Evolutionary conservation across 163 green algal genomes (phyloP), one percentile per base, ranked within the genome.

Genomic region (Volvox carteri): DNA sequence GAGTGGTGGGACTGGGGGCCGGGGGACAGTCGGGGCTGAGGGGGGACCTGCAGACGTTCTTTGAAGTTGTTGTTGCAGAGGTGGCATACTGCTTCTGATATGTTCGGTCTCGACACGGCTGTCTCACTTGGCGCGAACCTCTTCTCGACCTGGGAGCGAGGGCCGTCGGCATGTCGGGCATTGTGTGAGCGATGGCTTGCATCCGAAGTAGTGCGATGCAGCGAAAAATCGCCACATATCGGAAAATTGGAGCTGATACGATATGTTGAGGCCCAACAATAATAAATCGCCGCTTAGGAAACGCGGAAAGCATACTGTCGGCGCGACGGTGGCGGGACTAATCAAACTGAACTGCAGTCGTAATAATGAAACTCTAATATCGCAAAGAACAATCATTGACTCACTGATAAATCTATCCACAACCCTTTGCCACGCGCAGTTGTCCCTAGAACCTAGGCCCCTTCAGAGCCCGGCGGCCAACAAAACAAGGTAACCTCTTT

Each of bases 241-340:
- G n/a, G n/a, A n/a, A n/a, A n/a, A n/a, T n/a, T n/a, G n/a, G n/a
- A n/a, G n/a, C n/a, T n/a, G n/a, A n/a, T n/a, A n/a, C n/a, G n/a
- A n/a, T n/a, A n/a, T n/a, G n/a, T n/a, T n/a, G n/a, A n/a, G n/a
- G n/a, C n/a, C 6, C 54, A 65, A 65, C 54, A 65, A 65, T 65
- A 12, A 65, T 23, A 65, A 19, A 65, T 65, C 8, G 54, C 54
- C 28, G 54, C 28, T 4, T 23, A 11, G 54, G 4, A 65, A 12
- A 65, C 54, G 28, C 4, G 54, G 28, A 11, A 65, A 65, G 54
- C 54, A 65, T 65, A 4, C 25, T 75, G 65, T 75, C 65, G 65
- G 65, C 65, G 65, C 65, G 16, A 46, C 46, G 65, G 65, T 75
- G 65, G 65, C 65, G 65, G 65, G 65, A 75, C 12, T 75, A 2